Percentiles rank a stretch among this genome's conserved stretches.
Evolutionary conservation across 768 basidiomycete genomes (phyloP).

Genomic region (Psilocybe sp.): DNA sequence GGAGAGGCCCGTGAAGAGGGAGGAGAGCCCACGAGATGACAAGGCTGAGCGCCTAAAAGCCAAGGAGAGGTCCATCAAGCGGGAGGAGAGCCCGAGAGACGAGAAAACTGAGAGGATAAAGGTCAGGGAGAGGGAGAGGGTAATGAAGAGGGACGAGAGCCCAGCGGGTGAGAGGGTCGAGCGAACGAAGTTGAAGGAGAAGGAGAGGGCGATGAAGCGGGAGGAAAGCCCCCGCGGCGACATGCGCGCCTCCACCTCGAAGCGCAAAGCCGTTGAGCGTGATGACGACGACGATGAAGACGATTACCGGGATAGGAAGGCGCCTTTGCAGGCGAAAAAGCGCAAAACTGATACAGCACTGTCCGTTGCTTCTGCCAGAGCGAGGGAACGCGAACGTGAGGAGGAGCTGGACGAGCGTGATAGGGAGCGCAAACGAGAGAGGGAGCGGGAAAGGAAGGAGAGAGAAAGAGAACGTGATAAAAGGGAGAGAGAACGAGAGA

Average conservation of each 20-base stretch:
- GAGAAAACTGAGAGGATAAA: neutral
- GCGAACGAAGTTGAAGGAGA: neutral
- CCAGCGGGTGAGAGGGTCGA: neutral
- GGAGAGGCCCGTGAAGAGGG: too few species aligned
- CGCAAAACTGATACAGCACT: conserved; percentile 5
- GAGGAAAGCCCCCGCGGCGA: conserved; percentile 3
- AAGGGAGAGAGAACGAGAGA: conserved; percentile 1
- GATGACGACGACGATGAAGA: conserved; percentile 1
- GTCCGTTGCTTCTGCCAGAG: conserved; percentile 2
- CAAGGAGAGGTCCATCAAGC: too few species aligned
- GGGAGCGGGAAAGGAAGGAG: neutral
- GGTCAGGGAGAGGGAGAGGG: neutral
- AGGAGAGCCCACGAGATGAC: too few species aligned
- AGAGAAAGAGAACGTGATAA: conserved; percentile 1
- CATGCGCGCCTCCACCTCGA: neutral
- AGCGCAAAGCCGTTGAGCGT: neutral
- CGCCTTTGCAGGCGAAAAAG: neutral
- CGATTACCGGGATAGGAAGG: conserved; percentile 1
- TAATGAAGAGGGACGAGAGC: neutral
- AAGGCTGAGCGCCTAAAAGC: too few species aligned
- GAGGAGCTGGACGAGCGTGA: conserved; percentile 5
- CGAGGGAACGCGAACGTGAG: neutral
- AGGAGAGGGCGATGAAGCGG: neutral
- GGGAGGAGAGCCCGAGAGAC: neutral
- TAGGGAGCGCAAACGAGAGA: neutral